These are phyloP conservation scores for Cephalotrichum gorgonifer DNA, from an alignment of 2,329 filamentous ascomycete species.

Conservation along the genomic window DNA sequence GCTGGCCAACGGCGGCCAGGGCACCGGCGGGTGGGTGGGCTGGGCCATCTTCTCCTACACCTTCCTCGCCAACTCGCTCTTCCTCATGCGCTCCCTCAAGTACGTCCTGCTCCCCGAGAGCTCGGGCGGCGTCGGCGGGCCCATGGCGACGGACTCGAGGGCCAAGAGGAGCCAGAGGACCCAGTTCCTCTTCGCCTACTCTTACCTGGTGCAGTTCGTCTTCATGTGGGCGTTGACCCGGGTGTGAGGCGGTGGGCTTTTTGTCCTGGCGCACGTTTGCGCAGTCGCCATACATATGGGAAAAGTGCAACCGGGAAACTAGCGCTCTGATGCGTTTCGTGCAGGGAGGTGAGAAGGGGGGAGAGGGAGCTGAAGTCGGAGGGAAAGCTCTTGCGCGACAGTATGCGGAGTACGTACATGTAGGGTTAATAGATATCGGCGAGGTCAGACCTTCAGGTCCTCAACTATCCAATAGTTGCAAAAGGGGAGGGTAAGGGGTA, in stretches of 20 bases:
- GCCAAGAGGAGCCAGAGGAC: conserved; percentile 80
- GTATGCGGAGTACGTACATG: too few relatives aligned
- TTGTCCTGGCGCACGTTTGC: too few relatives aligned
- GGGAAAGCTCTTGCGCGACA: too few relatives aligned
- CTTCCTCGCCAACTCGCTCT: conserved; percentile 89
- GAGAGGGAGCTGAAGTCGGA: too few relatives aligned
- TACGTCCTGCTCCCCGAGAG: conserved; percentile 91
- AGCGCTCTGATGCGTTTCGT: too few relatives aligned
- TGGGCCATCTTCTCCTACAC: conserved; percentile 88
- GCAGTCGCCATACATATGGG: too few relatives aligned
- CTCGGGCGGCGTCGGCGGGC: conserved; percentile 51
- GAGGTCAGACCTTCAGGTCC: too few relatives aligned
- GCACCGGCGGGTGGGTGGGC: conserved; percentile 78
- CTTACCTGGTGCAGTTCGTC: conserved; percentile 83
- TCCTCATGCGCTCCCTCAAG: conserved; percentile 86
- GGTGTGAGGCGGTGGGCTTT: conserved; percentile 17
- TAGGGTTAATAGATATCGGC: too few relatives aligned
- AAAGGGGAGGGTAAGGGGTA: too few relatives aligned
- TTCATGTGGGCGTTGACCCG: conserved; percentile 76
- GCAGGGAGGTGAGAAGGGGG: too few relatives aligned
- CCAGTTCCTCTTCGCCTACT: conserved; percentile 88
- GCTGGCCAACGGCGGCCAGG: conserved; percentile 64
- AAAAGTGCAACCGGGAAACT: too few relatives aligned
- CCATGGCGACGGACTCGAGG: conserved; percentile 62
- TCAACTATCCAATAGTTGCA: too few relatives aligned